Percentiles rank a stretch among this genome's conserved stretches.
Evolutionary conservation across 306 rosid species (phyloP).

Genomic region (Rosa persica): DNA sequence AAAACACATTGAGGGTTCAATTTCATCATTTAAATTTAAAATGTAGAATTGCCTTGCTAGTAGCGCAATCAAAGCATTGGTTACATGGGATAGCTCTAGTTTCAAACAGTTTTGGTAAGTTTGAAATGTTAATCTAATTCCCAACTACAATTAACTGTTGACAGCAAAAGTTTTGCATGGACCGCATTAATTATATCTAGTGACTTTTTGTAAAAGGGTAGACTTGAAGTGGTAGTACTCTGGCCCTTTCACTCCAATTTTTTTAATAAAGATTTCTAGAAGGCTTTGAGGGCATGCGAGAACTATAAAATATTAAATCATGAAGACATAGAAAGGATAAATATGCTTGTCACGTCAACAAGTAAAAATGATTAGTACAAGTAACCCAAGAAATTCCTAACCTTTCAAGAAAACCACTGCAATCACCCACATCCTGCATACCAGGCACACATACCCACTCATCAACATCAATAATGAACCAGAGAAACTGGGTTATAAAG

Average conservation of each 20-base stretch:
- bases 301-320: neutral
- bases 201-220: neutral
- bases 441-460: slow-evolving; percentile 78
- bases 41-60: neutral
- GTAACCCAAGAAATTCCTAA: slow-evolving; percentile 32
- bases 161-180: neutral
- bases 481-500: slow-evolving; percentile 2
- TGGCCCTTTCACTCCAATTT: neutral
- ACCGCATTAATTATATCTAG: neutral
- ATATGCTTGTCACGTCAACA: neutral
- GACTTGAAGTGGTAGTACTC: neutral
- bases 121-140: slow-evolving; percentile 2
- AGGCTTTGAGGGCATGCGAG: neutral
- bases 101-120: neutral
- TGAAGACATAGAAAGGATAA: neutral
- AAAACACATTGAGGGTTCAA: neutral
- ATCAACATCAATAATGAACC: slow-evolving; percentile 76
- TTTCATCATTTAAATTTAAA: neutral
- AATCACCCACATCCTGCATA: slow-evolving; percentile 75
- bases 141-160: neutral
- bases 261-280: neutral
- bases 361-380: neutral
- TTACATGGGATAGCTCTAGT: neutral
- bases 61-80: neutral
- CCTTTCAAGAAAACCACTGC: slow-evolving; percentile 84